phyloP scores from a whole-genome alignment of 495 filamentous ascomycete genomes.

The Trichoderma orchidacearum region DNA sequence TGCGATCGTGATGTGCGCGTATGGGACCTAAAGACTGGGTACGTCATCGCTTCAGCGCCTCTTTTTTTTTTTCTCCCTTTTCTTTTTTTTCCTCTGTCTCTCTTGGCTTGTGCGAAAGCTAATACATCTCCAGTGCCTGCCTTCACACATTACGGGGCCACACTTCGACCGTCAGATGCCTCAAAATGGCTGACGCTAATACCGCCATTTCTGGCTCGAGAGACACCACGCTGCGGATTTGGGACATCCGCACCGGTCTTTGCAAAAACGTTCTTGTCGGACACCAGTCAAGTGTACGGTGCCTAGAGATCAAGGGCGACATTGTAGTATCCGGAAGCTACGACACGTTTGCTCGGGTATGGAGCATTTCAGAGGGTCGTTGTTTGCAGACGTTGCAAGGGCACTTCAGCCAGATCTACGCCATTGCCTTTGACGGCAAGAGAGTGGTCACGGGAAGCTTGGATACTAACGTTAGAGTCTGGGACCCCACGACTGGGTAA shows the following conservation, averaged over 20 bases:
- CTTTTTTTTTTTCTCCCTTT: not conserved
- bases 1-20: slow-evolving; percentile 95
- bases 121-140: slow-evolving; percentile 33
- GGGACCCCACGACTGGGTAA: slow-evolving; percentile 85
- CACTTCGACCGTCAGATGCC: slow-evolving; percentile 88
- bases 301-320: slow-evolving; percentile 90
- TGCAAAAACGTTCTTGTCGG: slow-evolving; percentile 89
- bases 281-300: slow-evolving; percentile 92
- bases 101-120: slow-evolving; percentile 9
- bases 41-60: slow-evolving; percentile 18
- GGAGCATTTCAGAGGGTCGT: slow-evolving; percentile 89
- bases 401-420: slow-evolving; percentile 98
- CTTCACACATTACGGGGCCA: slow-evolving; percentile 84
- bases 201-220: slow-evolving; percentile 93
- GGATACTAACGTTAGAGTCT: slow-evolving; percentile 92
- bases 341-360: slow-evolving; percentile 91
- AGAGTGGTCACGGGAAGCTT: slow-evolving; percentile 93
- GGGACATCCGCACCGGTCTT: slow-evolving; percentile 78
- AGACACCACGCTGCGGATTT: slow-evolving; percentile 87
- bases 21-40: slow-evolving; percentile 96
- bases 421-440: slow-evolving; percentile 88
- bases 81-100: not conserved
- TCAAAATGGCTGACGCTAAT: slow-evolving; percentile 91
- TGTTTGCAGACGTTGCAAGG: slow-evolving; percentile 83
- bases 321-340: slow-evolving; percentile 93